phyloP scores from a whole-genome alignment of 768 basidiomycete genomes.

The Termitomyces titanicus region DNA sequence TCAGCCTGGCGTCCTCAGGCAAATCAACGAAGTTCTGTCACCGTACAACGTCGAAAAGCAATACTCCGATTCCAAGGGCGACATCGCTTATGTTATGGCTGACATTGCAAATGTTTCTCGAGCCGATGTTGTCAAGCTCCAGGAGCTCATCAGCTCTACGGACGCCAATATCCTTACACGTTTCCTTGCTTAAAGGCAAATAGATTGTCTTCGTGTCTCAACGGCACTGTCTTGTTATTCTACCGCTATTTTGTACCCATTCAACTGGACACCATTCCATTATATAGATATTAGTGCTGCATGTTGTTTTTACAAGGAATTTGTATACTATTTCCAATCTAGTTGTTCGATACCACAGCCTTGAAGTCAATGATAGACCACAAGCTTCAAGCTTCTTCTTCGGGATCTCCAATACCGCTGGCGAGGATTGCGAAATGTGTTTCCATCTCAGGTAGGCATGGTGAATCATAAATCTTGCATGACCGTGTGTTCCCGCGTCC shows the following conservation, averaged over 20 bases:
- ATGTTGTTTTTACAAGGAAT: slow-evolving; percentile 22
- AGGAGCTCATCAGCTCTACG: slow-evolving; percentile 73
- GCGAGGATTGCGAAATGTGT: slow-evolving; percentile 91
- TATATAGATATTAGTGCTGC: slow-evolving; percentile 19
- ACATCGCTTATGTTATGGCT: slow-evolving; percentile 93
- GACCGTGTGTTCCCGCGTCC: slow-evolving; percentile 87
- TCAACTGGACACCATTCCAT: slow-evolving; percentile 43
- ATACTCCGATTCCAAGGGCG: slow-evolving; percentile 95
- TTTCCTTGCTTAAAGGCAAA: slow-evolving; percentile 55
- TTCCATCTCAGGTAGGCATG: slow-evolving; percentile 95
- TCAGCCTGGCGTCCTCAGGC: slow-evolving; percentile 89
- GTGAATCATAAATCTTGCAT: slow-evolving; percentile 97
- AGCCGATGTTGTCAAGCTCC: slow-evolving; percentile 72
- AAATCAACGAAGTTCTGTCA: slow-evolving; percentile 91
- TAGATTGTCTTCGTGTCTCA: not conserved
- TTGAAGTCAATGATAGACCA: not conserved
- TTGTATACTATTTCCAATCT: slow-evolving; percentile 20
- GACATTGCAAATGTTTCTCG: slow-evolving; percentile 92
- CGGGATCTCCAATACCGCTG: slow-evolving; percentile 92
- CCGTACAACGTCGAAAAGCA: slow-evolving; percentile 99
- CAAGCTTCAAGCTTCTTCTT: slow-evolving; percentile 63
- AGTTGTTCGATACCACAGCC: slow-evolving; percentile 11
- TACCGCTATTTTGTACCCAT: slow-evolving; percentile 31
- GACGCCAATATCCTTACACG: slow-evolving; percentile 88
- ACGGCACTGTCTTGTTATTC: slow-evolving; percentile 18